Percentiles rank a stretch among this genome's conserved stretches.
Conservation (phyloP, 257 asterid genomes). For the Ajuga chamaepitys region DNA sequence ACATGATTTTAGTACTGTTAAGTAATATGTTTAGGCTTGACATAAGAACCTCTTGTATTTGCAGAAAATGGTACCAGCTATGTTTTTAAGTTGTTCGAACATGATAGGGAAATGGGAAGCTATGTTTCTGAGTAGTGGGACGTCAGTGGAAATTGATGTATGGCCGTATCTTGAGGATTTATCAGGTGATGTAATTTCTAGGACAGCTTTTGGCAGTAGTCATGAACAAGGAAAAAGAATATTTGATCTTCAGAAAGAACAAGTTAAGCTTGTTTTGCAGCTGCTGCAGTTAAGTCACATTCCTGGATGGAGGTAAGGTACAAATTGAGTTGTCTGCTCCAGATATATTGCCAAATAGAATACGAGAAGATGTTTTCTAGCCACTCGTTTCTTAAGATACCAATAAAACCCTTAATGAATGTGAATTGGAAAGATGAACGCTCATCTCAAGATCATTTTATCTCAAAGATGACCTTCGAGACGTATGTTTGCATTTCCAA, state of each 20-base stretch:
- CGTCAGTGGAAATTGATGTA: slow-evolving; percentile 20
- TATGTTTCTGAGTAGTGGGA: background rate
- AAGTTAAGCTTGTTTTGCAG: slow-evolving; percentile 9
- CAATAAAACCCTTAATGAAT: too few relatives aligned
- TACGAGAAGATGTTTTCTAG: too few relatives aligned
- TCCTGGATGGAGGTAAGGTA: slow-evolving; percentile 43
- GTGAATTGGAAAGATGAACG: too few relatives aligned
- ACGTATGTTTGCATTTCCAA: too few relatives aligned
- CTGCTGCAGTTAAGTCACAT: background rate
- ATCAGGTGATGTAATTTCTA: slow-evolving; percentile 26
- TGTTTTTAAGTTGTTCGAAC: slow-evolving; percentile 15
- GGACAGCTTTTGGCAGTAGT: slow-evolving; percentile 27
- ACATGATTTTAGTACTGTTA: too few relatives aligned
- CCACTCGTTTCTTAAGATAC: too few relatives aligned
- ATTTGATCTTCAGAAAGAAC: slow-evolving; percentile 22
- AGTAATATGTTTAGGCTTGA: too few relatives aligned
- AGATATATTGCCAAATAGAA: too few relatives aligned
- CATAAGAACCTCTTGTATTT: background rate
- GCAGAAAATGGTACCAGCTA: slow-evolving; percentile 17
- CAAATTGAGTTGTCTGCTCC: too few relatives aligned
- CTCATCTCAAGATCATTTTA: too few relatives aligned
- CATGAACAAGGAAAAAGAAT: slow-evolving; percentile 24
- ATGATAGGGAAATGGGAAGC: slow-evolving; percentile 27
- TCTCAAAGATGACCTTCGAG: too few relatives aligned
- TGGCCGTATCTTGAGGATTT: slow-evolving; percentile 28